Base-by-base conservation (phyloP, 75 land plant genomes). In the Picea sitchensis region DNA sequence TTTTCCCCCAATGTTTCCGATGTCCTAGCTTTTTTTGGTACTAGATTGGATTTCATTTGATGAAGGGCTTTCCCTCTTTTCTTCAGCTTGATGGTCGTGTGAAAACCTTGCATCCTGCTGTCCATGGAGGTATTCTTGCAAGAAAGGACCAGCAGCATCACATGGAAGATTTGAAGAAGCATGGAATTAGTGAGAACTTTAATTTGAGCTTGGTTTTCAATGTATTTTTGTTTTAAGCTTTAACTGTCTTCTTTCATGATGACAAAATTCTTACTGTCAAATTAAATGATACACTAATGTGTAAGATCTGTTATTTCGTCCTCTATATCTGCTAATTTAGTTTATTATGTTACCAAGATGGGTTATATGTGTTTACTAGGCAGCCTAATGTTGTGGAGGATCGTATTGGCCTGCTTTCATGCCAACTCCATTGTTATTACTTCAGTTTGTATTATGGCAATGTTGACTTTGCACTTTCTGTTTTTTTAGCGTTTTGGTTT, bases 61-160 rank as follows among this genome's bases (percentile, higher is more conserved):
- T 38, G 20, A 41, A 71, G 21, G 74, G 4, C 14, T 71, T 67
- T 76, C 36, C 12, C 44, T 36, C 9, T 44, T 30, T 4, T 34
- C 36, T 82, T 34, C 86, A 98, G 99, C 94, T 98, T 80, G 99
- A 95, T 93, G 99, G 99, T 59, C 92, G 99, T 79, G 96, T 98
- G 26, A 98, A 98, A 81, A 98, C 99, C 26, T 82, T 98, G 76
- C 99, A 98, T 83, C 99, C 99, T 56, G 86, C 72, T 56, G 80
- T 98, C 59, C 98, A 98, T 92, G 99, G 98, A 14, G 99, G 99
- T 73, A 98, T 98, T 83, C 92, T 98, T 85, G 99, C 99, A 84
- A 80, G 93, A 85, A 92, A 98, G 84, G 99, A 98, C 81, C 73
- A 86, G 60, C 77, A 83, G 11, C 84, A 84, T 81, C 99, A 98